phyloP scores from a whole-genome alignment of 306 rosid genomes.

The Bauhinia variegata region DNA sequence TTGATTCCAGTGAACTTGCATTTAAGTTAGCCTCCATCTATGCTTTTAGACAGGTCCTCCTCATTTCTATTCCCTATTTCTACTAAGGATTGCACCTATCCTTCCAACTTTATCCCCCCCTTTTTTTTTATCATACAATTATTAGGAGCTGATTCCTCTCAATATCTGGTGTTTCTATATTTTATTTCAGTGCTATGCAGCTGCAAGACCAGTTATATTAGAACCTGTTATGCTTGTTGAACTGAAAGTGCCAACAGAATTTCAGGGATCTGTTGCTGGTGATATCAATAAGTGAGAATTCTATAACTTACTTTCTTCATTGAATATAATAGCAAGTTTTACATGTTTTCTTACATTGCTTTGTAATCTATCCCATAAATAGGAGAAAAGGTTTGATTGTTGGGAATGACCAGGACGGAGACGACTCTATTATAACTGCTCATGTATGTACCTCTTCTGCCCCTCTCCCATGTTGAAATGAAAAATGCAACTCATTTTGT shows the following conservation, averaged over 20 bases:
- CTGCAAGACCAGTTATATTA: conserved; percentile 87
- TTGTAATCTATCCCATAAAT: conserved; percentile 20
- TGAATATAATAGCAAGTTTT: conserved; percentile 18
- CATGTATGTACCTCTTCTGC: conserved; percentile 55
- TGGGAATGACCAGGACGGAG: conserved; percentile 99
- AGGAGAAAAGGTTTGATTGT: conserved; percentile 96
- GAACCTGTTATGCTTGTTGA: conserved; percentile 92
- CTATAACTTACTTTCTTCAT: neutral
- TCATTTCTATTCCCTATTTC: conserved; percentile 7
- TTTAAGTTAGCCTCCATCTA: conserved; percentile 94
- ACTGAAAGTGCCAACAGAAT: conserved; percentile 64
- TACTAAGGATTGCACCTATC: conserved; percentile 22
- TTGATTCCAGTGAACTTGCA: conserved; percentile 99
- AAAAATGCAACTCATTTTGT: neutral
- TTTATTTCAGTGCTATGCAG: conserved; percentile 72
- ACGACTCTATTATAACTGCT: conserved; percentile 88
- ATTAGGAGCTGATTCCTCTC: conserved; percentile 14
- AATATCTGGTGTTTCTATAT: conserved; percentile 26
- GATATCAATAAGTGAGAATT: conserved; percentile 47
- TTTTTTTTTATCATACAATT: conserved; percentile 19
- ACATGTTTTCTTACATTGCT: conserved; percentile 17
- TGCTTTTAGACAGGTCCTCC: conserved; percentile 89
- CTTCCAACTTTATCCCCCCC: neutral
- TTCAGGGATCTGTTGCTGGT: conserved; percentile 62
- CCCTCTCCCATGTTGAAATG: neutral